phyloP scores from a whole-genome alignment of 257 asterid species.

The Buddleja alternifolia region DNA sequence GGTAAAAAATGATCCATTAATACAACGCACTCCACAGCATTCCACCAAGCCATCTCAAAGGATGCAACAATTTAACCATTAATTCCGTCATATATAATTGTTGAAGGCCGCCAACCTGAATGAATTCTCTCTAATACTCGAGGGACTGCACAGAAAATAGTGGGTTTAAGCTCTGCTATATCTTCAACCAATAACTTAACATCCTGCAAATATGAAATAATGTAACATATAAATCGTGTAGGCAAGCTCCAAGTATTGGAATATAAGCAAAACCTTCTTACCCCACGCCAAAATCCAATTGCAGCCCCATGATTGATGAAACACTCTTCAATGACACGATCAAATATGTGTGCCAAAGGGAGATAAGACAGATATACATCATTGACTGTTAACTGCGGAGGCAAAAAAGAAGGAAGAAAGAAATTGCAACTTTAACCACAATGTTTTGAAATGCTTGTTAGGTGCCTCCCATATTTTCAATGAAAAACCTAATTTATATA shows the following conservation, averaged over 20 bases:
- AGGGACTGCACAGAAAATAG: conserved; percentile 95
- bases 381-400: conserved; percentile 54
- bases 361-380: conserved; percentile 91
- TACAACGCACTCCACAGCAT: conserved; percentile 8
- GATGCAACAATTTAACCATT: conserved; percentile 14
- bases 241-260: conserved; percentile 9
- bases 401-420: conserved; percentile 30
- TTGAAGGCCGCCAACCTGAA: conserved; percentile 56
- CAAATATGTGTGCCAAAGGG: conserved; percentile 97
- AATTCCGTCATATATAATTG: neutral
- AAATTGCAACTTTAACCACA: conserved; percentile 22
- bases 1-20: conserved; percentile 6
- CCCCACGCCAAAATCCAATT: conserved; percentile 99
- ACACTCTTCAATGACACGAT: conserved; percentile 87
- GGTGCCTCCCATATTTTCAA: conserved; percentile 17
- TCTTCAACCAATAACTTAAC: conserved; percentile 88
- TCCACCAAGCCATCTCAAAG: conserved; percentile 24
- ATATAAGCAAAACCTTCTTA: conserved; percentile 39
- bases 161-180: conserved; percentile 81
- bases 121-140: conserved; percentile 89
- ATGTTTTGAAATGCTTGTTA: conserved; percentile 26
- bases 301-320: conserved; percentile 80
- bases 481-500: neutral
- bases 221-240: conserved; percentile 23
- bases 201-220: conserved; percentile 56